phyloP scores from a whole-genome alignment of 1,284 basidiomycete genomes.

The Ustanciosporium gigantosporum region DNA sequence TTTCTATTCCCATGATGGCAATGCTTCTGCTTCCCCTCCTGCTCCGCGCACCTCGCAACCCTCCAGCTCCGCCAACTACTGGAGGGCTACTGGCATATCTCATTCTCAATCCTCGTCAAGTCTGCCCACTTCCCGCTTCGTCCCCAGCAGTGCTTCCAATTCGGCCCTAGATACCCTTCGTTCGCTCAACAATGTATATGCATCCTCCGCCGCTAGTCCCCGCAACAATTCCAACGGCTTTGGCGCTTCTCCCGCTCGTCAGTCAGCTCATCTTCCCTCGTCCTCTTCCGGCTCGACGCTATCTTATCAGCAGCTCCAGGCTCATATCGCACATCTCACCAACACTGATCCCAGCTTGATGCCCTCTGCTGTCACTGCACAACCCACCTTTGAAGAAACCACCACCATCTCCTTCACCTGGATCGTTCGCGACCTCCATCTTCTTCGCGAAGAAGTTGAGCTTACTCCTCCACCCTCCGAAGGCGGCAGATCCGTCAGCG shows the following conservation, averaged over 20 bases:
- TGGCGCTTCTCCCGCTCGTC: neutral
- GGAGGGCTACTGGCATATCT: too few species aligned
- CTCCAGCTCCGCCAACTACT: neutral
- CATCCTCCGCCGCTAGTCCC: neutral
- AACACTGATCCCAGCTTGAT: conserved; percentile 4
- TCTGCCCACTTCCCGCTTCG: too few species aligned
- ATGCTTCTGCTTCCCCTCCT: conserved; percentile 1
- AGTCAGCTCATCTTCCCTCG: neutral
- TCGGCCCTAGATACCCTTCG: too few species aligned
- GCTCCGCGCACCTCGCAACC: neutral
- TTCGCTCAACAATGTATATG: neutral
- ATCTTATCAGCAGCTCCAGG: neutral
- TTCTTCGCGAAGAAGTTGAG: conserved; percentile 52
- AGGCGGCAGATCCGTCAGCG: conserved; percentile 48
- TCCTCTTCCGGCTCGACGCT: neutral
- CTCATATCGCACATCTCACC: neutral
- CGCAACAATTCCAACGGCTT: neutral
- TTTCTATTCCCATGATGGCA: conserved; percentile 26
- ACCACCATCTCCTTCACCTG: conserved; percentile 50
- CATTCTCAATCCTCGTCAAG: too few species aligned
- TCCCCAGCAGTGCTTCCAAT: too few species aligned
- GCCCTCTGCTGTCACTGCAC: conserved; percentile 3
- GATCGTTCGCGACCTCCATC: conserved; percentile 43
- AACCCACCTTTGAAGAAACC: conserved; percentile 46
- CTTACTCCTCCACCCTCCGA: conserved; percentile 32